Conservation (phyloP, 2,329 filamentous ascomycete species). For the Rachicladosporium sp. region DNA sequence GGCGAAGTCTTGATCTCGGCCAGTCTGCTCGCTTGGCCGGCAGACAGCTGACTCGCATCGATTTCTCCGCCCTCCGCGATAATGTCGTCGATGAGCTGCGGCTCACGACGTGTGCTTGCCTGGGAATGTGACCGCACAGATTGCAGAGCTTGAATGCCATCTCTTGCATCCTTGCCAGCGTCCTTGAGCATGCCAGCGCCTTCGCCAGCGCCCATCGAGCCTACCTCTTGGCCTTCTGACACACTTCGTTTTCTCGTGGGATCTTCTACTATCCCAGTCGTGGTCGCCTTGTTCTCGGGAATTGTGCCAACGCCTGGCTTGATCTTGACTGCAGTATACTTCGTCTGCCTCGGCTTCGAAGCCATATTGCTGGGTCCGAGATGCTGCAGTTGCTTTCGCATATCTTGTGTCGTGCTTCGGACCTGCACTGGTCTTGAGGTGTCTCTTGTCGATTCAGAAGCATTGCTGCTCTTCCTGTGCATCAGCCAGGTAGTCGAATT, state of each 20-base stretch:
- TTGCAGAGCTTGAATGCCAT: constrained; percentile 50
- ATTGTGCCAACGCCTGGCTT: constrained; percentile 42
- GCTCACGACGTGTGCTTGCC: background rate
- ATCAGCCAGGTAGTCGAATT: constrained; percentile 29
- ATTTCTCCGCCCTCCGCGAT: no score
- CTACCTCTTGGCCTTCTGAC: no score
- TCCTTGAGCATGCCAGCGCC: constrained; percentile 42
- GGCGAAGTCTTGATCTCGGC: no score
- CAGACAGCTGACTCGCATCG: no score
- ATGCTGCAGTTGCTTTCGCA: constrained; percentile 49
- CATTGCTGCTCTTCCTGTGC: constrained; percentile 33
- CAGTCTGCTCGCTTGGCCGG: no score
- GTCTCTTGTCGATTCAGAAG: constrained; percentile 20
- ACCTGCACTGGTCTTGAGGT: constrained; percentile 26
- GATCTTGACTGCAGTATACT: constrained; percentile 53
- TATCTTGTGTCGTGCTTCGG: constrained; percentile 40
- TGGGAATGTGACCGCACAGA: constrained; percentile 13
- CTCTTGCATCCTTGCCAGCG: constrained; percentile 47
- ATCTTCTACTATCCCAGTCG: constrained; percentile 14
- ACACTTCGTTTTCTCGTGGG: constrained; percentile 17
- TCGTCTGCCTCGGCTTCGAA: constrained; percentile 46
- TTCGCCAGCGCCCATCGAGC: constrained; percentile 35
- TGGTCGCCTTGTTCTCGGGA: constrained; percentile 25
- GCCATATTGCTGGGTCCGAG: constrained; percentile 53
- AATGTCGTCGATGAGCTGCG: no score